A percentile compares a stretch with the other conserved stretches of the same genome.
Conservation (phyloP, 108 stramenopile species). For the Nitzschia palea region DNA sequence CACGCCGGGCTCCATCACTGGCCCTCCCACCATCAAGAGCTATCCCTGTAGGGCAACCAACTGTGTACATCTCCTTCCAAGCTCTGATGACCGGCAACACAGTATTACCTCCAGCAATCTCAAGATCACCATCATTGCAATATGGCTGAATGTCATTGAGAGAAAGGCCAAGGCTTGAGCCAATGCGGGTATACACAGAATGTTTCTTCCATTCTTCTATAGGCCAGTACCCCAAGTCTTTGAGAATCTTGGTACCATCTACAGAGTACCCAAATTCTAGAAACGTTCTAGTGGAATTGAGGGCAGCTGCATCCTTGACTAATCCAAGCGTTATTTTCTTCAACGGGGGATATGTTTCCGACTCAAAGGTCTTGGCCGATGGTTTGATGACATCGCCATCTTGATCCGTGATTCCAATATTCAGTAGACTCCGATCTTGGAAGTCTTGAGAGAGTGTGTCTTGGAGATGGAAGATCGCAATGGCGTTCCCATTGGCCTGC, state of each 20-base stretch:
- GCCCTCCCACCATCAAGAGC: conserved; percentile 29
- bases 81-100: conserved; percentile 18
- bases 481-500: conserved; percentile 3
- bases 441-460: neutral
- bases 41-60: conserved; percentile 8
- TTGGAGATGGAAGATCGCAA: conserved; percentile 4
- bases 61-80: conserved; percentile 21
- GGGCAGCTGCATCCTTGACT: neutral
- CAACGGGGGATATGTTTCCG: conserved; percentile 8
- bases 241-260: neutral
- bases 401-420: neutral
- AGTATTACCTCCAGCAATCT: conserved; percentile 19
- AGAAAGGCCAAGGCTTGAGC: neutral
- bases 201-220: conserved; percentile 2
- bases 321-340: neutral
- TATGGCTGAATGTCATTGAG: neutral
- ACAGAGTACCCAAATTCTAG: conserved; percentile 5
- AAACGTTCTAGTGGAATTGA: neutral
- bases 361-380: conserved; percentile 1
- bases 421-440: neutral
- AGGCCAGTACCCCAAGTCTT: conserved; percentile 4
- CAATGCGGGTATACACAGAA: neutral
- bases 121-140: neutral
- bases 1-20: conserved; percentile 18
- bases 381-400: conserved; percentile 10